Evolutionary conservation across 2,329 filamentous ascomycete species (phyloP).

Genomic region (Samsoniella hepiali): DNA sequence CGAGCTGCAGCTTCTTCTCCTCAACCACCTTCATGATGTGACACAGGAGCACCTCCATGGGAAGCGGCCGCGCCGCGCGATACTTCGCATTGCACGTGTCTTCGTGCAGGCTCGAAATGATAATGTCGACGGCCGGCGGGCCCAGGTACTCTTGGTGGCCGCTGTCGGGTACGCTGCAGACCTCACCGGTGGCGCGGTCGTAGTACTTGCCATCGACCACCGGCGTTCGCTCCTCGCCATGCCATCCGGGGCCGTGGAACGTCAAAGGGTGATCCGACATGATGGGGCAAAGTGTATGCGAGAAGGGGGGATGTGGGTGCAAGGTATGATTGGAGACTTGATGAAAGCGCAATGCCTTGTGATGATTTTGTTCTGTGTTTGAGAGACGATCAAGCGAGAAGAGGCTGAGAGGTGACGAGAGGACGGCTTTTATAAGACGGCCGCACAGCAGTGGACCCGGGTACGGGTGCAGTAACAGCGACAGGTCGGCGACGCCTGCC

Average conservation of each 20-base stretch:
- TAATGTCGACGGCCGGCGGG: conserved; percentile 19
- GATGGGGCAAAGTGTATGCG: neutral
- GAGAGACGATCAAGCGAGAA: no score
- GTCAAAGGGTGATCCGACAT: conserved; percentile 15
- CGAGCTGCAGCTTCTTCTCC: conserved; percentile 16
- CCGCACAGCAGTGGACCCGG: no score
- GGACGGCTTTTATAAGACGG: no score
- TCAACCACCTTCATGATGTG: conserved; percentile 21
- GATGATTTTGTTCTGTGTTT: no score
- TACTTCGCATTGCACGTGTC: conserved; percentile 5
- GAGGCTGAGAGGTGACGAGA: no score
- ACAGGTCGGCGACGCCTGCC: no score
- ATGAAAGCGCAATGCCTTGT: no score
- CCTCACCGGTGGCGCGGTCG: conserved; percentile 20
- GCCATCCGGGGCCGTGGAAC: conserved; percentile 17
- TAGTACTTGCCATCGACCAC: conserved; percentile 22
- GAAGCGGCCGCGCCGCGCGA: conserved; percentile 19
- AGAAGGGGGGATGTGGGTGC: no score
- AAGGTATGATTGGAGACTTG: no score
- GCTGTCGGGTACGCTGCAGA: conserved; percentile 3
- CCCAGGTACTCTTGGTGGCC: conserved; percentile 13
- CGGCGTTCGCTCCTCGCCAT: conserved; percentile 15
- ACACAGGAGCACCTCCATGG: conserved; percentile 15
- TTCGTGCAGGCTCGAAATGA: conserved; percentile 15
- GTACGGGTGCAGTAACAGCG: no score